These are phyloP conservation scores for Agastache rugosa DNA, from an alignment of 257 asterid genomes.

Conservation along the genomic window DNA sequence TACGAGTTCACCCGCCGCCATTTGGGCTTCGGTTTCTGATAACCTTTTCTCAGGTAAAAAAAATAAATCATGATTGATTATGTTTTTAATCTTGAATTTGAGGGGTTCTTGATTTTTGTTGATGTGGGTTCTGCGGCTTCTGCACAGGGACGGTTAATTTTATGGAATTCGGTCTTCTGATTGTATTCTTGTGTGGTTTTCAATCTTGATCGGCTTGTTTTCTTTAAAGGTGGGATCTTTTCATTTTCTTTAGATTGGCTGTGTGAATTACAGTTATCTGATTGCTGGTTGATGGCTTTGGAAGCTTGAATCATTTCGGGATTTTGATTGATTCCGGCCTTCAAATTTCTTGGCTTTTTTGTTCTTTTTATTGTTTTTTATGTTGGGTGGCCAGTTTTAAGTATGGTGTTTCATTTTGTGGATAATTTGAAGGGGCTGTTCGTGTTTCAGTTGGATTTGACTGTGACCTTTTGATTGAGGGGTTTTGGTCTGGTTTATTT, in stretches of 20 bases:
- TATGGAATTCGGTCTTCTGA: conserved; percentile 11
- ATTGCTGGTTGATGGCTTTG: conserved; percentile 31
- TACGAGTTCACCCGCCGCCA: conserved; percentile 29
- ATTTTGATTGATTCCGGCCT: conserved; percentile 28
- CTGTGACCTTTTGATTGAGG: conserved; percentile 17
- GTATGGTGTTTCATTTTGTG: neutral
- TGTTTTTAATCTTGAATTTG: conserved; percentile 26
- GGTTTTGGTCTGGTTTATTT: conserved; percentile 23
- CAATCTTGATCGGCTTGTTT: conserved; percentile 44
- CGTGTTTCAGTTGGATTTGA: conserved; percentile 27
- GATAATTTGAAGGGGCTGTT: conserved; percentile 9
- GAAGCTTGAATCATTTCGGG: conserved; percentile 29
- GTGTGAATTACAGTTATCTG: conserved; percentile 35
- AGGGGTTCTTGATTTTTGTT: conserved; percentile 18
- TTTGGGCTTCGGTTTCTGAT: conserved; percentile 26
- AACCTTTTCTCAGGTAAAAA: conserved; percentile 40
- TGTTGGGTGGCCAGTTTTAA: conserved; percentile 10
- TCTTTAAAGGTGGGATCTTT: conserved; percentile 44
- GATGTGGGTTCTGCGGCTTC: conserved; percentile 33
- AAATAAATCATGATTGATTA: neutral
- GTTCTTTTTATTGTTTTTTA: neutral
- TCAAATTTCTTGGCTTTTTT: conserved; percentile 15
- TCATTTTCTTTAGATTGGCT: conserved; percentile 28
- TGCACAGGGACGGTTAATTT: neutral
- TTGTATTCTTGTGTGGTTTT: conserved; percentile 28